A percentile compares a stretch with the other conserved stretches of the same genome.
These are phyloP conservation scores for Fusarium sacchari DNA, from an alignment of 2,329 filamentous ascomycete species.

Conservation along the genomic window DNA sequence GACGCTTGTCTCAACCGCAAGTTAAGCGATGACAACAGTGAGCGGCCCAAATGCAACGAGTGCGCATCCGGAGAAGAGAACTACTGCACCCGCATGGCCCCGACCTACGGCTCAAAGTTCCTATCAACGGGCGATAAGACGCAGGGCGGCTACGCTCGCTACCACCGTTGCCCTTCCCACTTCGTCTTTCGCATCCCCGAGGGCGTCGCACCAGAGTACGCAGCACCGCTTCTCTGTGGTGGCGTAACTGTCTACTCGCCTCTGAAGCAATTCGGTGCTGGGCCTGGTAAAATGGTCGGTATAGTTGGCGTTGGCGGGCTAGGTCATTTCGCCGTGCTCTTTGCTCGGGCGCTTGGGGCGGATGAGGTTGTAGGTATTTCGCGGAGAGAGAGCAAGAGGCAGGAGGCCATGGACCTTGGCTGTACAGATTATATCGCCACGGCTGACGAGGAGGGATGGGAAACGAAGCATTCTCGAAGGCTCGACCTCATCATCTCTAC, in stretches of 20 bases:
- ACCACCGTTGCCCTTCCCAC: constrained; percentile 37
- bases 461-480: constrained; percentile 60
- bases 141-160: constrained; percentile 63
- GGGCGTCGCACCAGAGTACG: constrained; percentile 66
- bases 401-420: constrained; percentile 63
- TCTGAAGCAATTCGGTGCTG: constrained; percentile 59
- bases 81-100: constrained; percentile 69
- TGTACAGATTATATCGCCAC: constrained; percentile 67
- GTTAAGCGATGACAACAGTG: fast-evolving
- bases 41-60: constrained; percentile 48
- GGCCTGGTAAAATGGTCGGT: constrained; percentile 70
- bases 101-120: constrained; percentile 68
- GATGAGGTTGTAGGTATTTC: constrained; percentile 68
- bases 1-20: constrained; percentile 65
- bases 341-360: constrained; percentile 71
- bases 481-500: constrained; percentile 80
- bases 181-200: constrained; percentile 77
- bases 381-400: constrained; percentile 64
- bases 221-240: constrained; percentile 84
- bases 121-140: constrained; percentile 66
- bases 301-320: constrained; percentile 74
- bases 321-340: constrained; percentile 74
- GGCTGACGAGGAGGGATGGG: constrained; percentile 62
- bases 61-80: constrained; percentile 75
- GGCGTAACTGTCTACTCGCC: constrained; percentile 83